phyloP scores from a whole-genome alignment of 2,329 filamentous ascomycete species.

The Venturia pyrina region DNA sequence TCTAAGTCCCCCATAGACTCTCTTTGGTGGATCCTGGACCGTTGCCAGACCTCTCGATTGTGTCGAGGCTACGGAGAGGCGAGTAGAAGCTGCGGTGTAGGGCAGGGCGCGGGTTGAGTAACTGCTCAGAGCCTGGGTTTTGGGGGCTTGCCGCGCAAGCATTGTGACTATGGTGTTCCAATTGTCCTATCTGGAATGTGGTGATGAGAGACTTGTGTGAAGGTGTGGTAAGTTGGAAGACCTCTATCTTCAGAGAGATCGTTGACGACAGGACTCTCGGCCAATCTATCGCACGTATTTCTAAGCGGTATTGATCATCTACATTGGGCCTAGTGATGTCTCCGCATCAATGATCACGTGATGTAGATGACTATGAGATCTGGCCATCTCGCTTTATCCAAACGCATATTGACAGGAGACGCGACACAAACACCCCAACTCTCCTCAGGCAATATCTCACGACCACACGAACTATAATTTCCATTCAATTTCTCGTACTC shows the following conservation, averaged over 20 bases:
- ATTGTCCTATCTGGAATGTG: conserved; percentile 13
- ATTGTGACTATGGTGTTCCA: conserved; percentile 21
- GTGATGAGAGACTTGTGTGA: background rate
- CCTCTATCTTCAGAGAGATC: background rate
- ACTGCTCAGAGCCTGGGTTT: conserved; percentile 26
- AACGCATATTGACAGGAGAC: background rate
- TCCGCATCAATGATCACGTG: background rate
- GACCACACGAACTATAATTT: background rate
- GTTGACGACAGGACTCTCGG: background rate
- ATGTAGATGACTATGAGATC: background rate
- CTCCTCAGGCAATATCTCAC: background rate
- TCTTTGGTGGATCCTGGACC: conserved; percentile 46
- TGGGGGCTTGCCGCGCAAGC: conserved; percentile 31
- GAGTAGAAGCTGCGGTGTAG: conserved; percentile 27
- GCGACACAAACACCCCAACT: background rate
- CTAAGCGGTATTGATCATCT: background rate
- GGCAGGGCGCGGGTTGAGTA: conserved; percentile 32
- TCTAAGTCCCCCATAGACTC: conserved; percentile 72
- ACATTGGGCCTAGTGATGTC: background rate
- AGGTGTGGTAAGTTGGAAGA: background rate
- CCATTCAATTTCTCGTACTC: background rate
- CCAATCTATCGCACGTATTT: background rate
- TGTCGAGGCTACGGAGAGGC: conserved; percentile 25
- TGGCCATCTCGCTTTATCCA: background rate
- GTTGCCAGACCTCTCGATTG: conserved; percentile 34